Conservation (phyloP, 2,329 filamentous ascomycete genomes). For the Onygenales sp. region DNA sequence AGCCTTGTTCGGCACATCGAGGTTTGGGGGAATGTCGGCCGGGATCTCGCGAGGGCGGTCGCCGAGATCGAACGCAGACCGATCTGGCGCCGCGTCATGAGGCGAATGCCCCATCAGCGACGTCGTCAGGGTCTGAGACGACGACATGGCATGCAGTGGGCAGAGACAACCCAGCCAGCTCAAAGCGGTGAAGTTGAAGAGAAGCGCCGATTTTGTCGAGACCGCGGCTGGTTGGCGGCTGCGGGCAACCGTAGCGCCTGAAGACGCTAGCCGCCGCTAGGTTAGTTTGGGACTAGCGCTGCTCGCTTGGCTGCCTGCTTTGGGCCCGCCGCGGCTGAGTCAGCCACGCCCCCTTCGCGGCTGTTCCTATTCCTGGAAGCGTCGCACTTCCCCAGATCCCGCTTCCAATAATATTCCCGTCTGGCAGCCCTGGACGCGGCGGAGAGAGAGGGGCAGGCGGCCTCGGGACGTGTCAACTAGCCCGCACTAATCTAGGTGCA, state of each 20-base stretch:
- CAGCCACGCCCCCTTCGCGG: no score
- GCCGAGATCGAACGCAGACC: slow-evolving; percentile 32
- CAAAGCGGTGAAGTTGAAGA: slow-evolving; percentile 11
- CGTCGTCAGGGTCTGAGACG: slow-evolving; percentile 39
- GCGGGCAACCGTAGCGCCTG: slow-evolving; percentile 14
- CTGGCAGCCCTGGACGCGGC: no score
- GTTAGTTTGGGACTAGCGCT: neutral
- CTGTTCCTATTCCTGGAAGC: no score
- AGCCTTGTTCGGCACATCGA: slow-evolving; percentile 19
- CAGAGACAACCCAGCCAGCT: slow-evolving; percentile 10
- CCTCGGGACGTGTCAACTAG: no score
- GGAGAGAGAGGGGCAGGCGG: no score
- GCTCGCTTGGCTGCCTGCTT: neutral
- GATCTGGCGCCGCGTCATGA: slow-evolving; percentile 32
- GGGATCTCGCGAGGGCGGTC: slow-evolving; percentile 16
- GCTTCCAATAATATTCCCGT: no score
- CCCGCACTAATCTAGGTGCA: no score
- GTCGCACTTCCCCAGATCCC: no score
- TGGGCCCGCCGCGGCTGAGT: neutral
- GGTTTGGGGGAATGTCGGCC: slow-evolving; percentile 20
- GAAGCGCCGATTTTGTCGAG: slow-evolving; percentile 6
- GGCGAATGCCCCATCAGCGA: slow-evolving; percentile 36
- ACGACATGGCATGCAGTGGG: slow-evolving; percentile 34
- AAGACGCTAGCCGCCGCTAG: slow-evolving; percentile 1
- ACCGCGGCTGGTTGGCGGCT: slow-evolving; percentile 14